These are phyloP conservation scores for Lactarius pseudohatsudake DNA, from an alignment of 768 basidiomycete genomes.

Conservation along the genomic window DNA sequence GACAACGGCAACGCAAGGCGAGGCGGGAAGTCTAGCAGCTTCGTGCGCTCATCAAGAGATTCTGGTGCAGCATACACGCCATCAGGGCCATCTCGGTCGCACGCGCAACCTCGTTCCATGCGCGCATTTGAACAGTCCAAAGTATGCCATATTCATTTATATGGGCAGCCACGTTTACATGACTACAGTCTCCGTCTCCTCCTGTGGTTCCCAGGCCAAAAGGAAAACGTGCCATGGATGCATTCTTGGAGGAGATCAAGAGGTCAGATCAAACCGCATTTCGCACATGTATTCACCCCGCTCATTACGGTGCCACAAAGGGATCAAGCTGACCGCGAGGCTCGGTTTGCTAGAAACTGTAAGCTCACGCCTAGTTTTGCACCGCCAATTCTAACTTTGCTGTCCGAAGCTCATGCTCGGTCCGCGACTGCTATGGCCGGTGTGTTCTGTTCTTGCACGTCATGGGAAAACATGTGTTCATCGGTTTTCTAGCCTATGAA, in stretches of 20 bases:
- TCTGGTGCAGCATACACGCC: slow-evolving; percentile 50
- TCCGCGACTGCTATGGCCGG: slow-evolving; percentile 92
- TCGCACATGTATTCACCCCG: not conserved
- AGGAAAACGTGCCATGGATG: slow-evolving; percentile 95
- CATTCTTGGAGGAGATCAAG: slow-evolving; percentile 96
- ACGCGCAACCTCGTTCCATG: slow-evolving; percentile 35
- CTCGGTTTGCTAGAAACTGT: slow-evolving; percentile 74
- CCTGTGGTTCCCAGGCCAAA: slow-evolving; percentile 65
- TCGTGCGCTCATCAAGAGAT: slow-evolving; percentile 56
- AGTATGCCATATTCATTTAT: slow-evolving; percentile 31
- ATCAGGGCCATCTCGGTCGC: slow-evolving; percentile 33
- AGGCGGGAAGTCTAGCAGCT: slow-evolving; percentile 48
- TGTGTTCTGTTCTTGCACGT: slow-evolving; percentile 37
- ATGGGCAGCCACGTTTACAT: slow-evolving; percentile 9
- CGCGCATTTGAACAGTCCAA: slow-evolving; percentile 38
- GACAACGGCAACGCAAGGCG: slow-evolving; percentile 45
- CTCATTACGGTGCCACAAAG: slow-evolving; percentile 41
- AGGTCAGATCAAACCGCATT: slow-evolving; percentile 46
- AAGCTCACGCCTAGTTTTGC: slow-evolving; percentile 23
- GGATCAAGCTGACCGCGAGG: slow-evolving; percentile 90
- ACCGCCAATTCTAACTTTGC: not conserved
- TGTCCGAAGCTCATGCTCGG: slow-evolving; percentile 51
- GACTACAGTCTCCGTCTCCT: slow-evolving; percentile 57
- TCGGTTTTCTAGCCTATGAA: slow-evolving; percentile 64
- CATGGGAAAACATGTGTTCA: not conserved